Evolutionary conservation across 1,139 yeast genomes (phyloP), one percentile per base, ranked within the genome.

Genomic region (Yamadazyma oceani): DNA sequence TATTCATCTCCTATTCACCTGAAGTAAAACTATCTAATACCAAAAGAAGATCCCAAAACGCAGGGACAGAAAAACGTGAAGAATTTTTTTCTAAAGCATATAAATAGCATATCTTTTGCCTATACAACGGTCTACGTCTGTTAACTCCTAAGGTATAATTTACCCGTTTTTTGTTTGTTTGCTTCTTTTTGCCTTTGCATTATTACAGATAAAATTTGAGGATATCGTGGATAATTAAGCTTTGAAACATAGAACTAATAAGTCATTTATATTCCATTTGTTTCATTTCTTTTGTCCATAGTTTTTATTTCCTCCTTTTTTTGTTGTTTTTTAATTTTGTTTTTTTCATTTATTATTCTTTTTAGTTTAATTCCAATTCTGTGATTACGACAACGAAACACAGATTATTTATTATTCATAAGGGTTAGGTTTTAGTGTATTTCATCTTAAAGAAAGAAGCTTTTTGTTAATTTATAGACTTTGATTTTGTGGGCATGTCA

Each of bases 401-500:
- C 21, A 19, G 21, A 19, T 19, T 19, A 19, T 19, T 19, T 19
- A 19, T 19, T 19, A 19, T 19, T 19, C 21, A 6, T 19, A 19
- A 19, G 30, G 30, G 15, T 26, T 8, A 14, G 28, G 28, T 12
- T 9, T 27, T 16, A 14, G 14, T 27, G 28, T 5, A 5, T 19
- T 19, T 19, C 8, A 6, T 19, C 5, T 6, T 5, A 19, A 19
- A 19, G 21, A 14, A 26, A 26, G 13, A 16, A 13, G 14, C 16
- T 5, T 8, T 7, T 16, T 7, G 19, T 15, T 27, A 4, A 27
- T 27, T 27, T 27, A 27, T 27, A 27, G 30, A 27, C 32, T 17
- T 19, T 17, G n/a, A 16, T 27, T n/a, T 17, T 29, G 12, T 3
- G n/a, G 50, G 15, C 38, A 71, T 71, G 77, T 60, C 75, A 34